phyloP scores from a whole-genome alignment of 2,329 filamentous ascomycete species.

The Fusarium ambrosium region DNA sequence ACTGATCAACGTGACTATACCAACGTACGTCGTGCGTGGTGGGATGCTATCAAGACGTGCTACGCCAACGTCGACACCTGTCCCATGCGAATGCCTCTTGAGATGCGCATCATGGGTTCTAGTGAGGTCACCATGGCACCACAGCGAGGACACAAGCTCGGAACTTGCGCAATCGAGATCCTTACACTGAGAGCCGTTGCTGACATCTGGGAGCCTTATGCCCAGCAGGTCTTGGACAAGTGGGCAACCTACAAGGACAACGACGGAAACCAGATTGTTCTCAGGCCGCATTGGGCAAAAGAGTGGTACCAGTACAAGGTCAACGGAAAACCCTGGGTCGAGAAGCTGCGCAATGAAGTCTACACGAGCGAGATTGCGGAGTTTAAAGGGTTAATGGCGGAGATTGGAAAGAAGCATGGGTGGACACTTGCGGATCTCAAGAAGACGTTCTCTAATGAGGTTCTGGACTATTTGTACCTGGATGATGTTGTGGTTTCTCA shows the following conservation, averaged over 20 bases:
- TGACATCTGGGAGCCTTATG: background rate
- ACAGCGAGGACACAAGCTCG: constrained; percentile 13
- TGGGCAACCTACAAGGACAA: background rate
- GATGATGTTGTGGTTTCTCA: background rate
- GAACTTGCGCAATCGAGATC: constrained; percentile 18
- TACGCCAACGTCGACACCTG: constrained; percentile 23
- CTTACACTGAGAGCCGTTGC: constrained; percentile 3
- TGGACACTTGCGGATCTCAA: background rate
- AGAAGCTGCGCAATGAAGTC: constrained; percentile 8
- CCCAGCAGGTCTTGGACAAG: background rate
- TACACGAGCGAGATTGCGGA: constrained; percentile 16
- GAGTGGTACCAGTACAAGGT: constrained; percentile 3
- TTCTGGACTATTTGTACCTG: background rate
- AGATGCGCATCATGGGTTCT: constrained; percentile 30
- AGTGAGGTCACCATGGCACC: constrained; percentile 26
- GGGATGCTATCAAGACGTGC: constrained; percentile 15
- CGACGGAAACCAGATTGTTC: background rate
- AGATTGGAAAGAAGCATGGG: constrained; percentile 2
- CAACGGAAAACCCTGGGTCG: constrained; percentile 6
- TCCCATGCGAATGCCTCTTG: constrained; percentile 29
- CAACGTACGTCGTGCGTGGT: constrained; percentile 20
- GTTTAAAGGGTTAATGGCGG: background rate
- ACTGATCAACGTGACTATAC: background rate
- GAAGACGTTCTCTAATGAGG: background rate
- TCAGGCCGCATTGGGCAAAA: constrained; percentile 1